Conservation (phyloP, 2,329 filamentous ascomycete species). For the Biscogniauxia mediterranea region DNA sequence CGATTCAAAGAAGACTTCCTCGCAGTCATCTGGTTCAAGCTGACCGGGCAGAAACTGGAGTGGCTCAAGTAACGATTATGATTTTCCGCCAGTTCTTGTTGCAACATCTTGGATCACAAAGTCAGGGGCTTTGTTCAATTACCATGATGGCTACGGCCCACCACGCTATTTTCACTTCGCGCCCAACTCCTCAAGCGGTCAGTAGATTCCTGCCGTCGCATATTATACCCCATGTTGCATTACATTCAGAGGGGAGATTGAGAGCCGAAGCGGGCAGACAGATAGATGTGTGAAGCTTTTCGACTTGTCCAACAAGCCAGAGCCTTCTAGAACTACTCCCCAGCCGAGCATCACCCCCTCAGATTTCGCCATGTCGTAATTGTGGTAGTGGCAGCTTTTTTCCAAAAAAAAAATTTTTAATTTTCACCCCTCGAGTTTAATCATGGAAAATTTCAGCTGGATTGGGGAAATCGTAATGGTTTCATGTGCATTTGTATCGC, state of each 20-base stretch:
- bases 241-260: conserved; percentile 6
- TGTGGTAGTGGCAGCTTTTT: conserved; percentile 5
- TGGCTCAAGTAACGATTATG: conserved; percentile 52
- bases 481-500: conserved; percentile 22
- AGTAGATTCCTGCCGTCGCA: conserved; percentile 9
- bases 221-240: conserved; percentile 22
- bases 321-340: too few species aligned
- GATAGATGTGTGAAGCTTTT: conserved; percentile 7
- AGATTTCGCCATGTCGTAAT: not conserved
- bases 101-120: not conserved
- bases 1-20: conserved; percentile 66
- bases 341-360: not conserved
- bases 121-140: not conserved
- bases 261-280: not conserved
- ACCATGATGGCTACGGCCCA: not conserved
- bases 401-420: too few species aligned
- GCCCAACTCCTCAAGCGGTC: conserved; percentile 6
- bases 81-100: not conserved
- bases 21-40: conserved; percentile 60
- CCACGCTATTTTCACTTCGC: not conserved
- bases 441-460: conserved; percentile 8
- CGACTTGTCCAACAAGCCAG: conserved; percentile 6
- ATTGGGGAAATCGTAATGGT: conserved; percentile 7
- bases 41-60: conserved; percentile 61
- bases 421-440: conserved; percentile 4